Base-by-base conservation (phyloP, 177 flowering plant genomes). In the Tripterygium wilfordii region DNA sequence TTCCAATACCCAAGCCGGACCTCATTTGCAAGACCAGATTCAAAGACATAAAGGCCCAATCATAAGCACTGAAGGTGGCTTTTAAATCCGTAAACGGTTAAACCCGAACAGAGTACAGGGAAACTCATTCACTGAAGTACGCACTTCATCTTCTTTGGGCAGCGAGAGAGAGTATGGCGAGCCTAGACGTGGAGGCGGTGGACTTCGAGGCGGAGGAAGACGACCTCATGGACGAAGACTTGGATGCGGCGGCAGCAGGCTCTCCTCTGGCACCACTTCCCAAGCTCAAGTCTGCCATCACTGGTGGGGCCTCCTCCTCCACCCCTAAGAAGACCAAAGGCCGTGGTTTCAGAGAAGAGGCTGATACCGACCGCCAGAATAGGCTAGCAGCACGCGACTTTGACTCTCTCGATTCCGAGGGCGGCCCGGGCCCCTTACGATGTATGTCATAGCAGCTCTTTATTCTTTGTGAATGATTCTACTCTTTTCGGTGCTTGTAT, bases 391-490 rank as follows among this genome's bases (percentile, higher is more conserved):
- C 61, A 35, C 74, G 77, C 29, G 77, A 76, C 24, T 91, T 91
- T 43, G 96, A 88, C 20, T 79, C 96, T 5, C 68, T 88, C 32
- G 77, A 66, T 43, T 73, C 86, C 37, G 79, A 72, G 17, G 84
- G 77, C 32, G 98, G 92, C 19, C 91, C 83, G 20, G 98, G 89
- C 14, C 83, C 96, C n/a, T 88, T 69, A 51, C 67, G 95, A 71
- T 89, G 97, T 89, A 1, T 72, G 83, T 59, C n/a, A n/a, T n/a
- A n/a, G 32, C 45, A 30, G 31, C 42, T 24, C 24, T 12, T 35
- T 26, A 23, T 30, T 35, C 49, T 43, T 28, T 17, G n/a, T n/a
- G n/a, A n/a, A n/a, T n/a, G n/a, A n/a, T n/a, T n/a, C n/a, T n/a
- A n/a, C n/a, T n/a, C n/a, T n/a, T n/a, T n/a, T n/a, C n/a, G n/a